Evolutionary conservation across 2,329 filamentous ascomycete species (phyloP), one percentile per base, ranked within the genome.

Genomic region (Lomentospora prolificans): DNA sequence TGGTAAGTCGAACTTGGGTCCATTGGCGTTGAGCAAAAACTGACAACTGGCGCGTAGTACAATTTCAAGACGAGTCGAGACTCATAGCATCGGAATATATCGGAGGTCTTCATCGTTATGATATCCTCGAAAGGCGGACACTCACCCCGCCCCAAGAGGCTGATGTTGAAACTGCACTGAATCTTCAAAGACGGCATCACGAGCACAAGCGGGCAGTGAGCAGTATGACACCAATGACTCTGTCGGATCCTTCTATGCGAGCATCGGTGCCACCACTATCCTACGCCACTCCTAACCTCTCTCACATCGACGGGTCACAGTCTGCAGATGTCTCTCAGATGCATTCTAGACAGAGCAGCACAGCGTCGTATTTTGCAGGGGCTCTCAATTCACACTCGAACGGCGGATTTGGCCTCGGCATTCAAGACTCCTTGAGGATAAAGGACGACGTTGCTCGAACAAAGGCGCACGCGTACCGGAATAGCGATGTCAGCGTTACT

Each of bases 41-140:
- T 44, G 17, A 48, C 9, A 51, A 19, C 7, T 5, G 12, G 4
- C 48, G 64, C 41, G 30, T 12, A 80, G 82, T 96, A 12, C 78
- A 82, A 54, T 96, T 97, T 62, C 79, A 87, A 64, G 92, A 96
- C 66, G 90, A 97, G 66, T 96, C 91, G 22, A 81, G 90, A 28
- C 79, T 87, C 50, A 95, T 96, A 67, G 92, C 92, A 5, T 92
- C 88, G 1, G 90, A 96, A 67, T 97, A 97, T 67, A 78, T 81
- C 55, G 90, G 89, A 3, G 92, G 92, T 0, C 72, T 85, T 24
- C 80, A 82, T 60, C 83, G 82, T 59, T 96, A 96, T 69, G 78
- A 84, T 24, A 75, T 55, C 2, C 27, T 30, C 12, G 53, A n/a
- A 25, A 48, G 27, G n/a, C 25, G 25, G 12, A 41, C 27, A 25